Base-by-base conservation (phyloP, 2,329 filamentous ascomycete genomes). In the Aureobasidium pullulans region DNA sequence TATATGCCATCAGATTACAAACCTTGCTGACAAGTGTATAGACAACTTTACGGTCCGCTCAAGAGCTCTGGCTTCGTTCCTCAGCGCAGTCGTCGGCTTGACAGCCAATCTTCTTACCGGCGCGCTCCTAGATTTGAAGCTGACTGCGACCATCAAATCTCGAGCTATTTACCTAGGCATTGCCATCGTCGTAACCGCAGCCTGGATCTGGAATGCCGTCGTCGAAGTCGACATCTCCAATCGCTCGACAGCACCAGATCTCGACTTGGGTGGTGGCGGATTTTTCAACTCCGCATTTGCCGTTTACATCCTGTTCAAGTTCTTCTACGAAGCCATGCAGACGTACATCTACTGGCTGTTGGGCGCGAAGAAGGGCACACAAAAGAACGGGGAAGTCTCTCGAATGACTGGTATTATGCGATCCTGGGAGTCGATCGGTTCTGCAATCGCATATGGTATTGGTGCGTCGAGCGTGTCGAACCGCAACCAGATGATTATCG, bases 31-130 rank as follows among this genome's bases (percentile, higher is more conserved):
- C 28, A 56, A 31, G 3, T 31, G 15, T 23, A n/a, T 13, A 62
- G 62, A 76, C 59, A 77, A 77, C 61, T 77, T 77, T 37, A 73
- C 73, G 23, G 73, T 79, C 5, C 72, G 77, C 1, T 75, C 76
- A 1, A 74, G 77, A 8, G 76, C 76, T 1, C 64, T 79, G 4
- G 67, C 69, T 7, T 72, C 70, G 1, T 70, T 80, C 7, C 61
- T 79, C 1, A 76, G 75, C 0, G 78, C 75, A 0, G 71, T 75
- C 59, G 62, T 76, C 8, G 62, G 57, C 7, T 15, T 52, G 11
- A 29, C 48, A 40, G 48, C 31, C 2, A 52, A 52, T 28, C 31
- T 52, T 10, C 36, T 54, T 11, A 62, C 63, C 39, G 65, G 63
- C 23, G 40, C 61, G 1, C 31, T 64, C 6, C 58, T 65, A 4